phyloP scores from a whole-genome alignment of 805 yeast species.

The Saccharomycopsis javanensis region DNA sequence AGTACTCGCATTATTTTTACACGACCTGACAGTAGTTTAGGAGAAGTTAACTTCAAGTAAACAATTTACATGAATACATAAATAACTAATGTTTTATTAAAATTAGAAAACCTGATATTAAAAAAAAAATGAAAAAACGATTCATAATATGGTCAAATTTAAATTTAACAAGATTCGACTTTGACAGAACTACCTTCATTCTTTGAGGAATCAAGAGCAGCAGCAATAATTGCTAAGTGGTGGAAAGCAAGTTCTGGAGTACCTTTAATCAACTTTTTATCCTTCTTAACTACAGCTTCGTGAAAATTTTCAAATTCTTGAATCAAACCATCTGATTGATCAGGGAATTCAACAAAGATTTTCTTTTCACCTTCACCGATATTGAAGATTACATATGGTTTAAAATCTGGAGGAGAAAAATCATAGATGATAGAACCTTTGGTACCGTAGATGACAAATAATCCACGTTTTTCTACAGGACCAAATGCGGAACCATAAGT shows the following conservation, averaged over 20 bases:
- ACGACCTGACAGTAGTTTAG: no score
- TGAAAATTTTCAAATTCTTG: slow-evolving; percentile 46
- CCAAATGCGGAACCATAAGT: slow-evolving; percentile 85
- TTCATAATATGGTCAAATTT: neutral
- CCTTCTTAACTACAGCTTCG: slow-evolving; percentile 52
- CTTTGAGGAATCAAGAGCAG: slow-evolving; percentile 63
- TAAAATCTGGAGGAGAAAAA: slow-evolving; percentile 43
- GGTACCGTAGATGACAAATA: slow-evolving; percentile 65
- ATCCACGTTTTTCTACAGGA: slow-evolving; percentile 59
- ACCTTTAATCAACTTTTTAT: slow-evolving; percentile 45
- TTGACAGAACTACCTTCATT: slow-evolving; percentile 41
- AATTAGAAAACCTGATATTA: neutral
- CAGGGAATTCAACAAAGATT: slow-evolving; percentile 23
- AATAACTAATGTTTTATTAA: no score
- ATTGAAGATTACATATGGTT: slow-evolving; percentile 29
- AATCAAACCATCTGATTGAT: slow-evolving; percentile 44
- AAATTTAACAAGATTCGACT: slow-evolving; percentile 27
- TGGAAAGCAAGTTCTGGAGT: slow-evolving; percentile 82
- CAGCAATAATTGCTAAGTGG: slow-evolving; percentile 85
- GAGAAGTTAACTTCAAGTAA: no score
- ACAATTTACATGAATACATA: no score
- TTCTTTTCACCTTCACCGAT: slow-evolving; percentile 23
- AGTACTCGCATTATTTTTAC: no score
- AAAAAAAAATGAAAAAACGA: neutral
- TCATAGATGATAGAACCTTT: slow-evolving; percentile 67